Evolutionary conservation across 2,329 filamentous ascomycete genomes (phyloP), one percentile per base, ranked within the genome.

Genomic region (Ophiocordyceps camponoti-saundersi): DNA sequence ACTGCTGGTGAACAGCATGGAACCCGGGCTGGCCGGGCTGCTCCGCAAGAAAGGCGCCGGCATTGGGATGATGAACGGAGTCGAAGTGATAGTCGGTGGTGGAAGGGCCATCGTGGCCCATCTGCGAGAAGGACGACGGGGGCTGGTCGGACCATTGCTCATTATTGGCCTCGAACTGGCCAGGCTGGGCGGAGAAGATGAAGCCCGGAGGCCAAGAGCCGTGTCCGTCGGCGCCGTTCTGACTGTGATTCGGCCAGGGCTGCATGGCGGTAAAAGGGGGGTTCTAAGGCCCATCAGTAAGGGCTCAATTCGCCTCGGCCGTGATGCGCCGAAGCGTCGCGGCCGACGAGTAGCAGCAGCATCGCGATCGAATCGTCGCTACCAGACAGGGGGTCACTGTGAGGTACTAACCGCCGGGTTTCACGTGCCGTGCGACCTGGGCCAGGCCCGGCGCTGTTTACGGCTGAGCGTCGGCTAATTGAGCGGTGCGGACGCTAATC

Each of bases 151-250:
- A 52, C 65, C 65, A 68, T 34, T 58, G 48, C 34, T 58, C 48
- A 47, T 66, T 64, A 41, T 55, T 56, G 45, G 61, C 59, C 45
- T 67, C 64, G 52, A 63, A 68, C 36, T 66, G 62, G 30, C 58
- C 60, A 47, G 58, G 56, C 46, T 62, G 61, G 30, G 55, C 51
- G 36, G 56, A 46, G 44, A 61, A 66, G 36, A 51, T 50, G 52
- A 61, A 66, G 48, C 55, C 58, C 44, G 56, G 48, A 48, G 60
- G 57, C 64, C 64, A 66, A 40, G 58, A 57, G 46, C 56, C 56
- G 46, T 59, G 58, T 47, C 58, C 61, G 48, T 63, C 60, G 46
- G 59, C 53, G 53, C 62, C 64, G 46, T 58, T 61, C 53, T 65
- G 63, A 53, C 60, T 57, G 48, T 58, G 53, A 48, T 57, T 57